Evolutionary conservation across 1,139 yeast species (phyloP).

Genomic region (Taphrina populina): DNA sequence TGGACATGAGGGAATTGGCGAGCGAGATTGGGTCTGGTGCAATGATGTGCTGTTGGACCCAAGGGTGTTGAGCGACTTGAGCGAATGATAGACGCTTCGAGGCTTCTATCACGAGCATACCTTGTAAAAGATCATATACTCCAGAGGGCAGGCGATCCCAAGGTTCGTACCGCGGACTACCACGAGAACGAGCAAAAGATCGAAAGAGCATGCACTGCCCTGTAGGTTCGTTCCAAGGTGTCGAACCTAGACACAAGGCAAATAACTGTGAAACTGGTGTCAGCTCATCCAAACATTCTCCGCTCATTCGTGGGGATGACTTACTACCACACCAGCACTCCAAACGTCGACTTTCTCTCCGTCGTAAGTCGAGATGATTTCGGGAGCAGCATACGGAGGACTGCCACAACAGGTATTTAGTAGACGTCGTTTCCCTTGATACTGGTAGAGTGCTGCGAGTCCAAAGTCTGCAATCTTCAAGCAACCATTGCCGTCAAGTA

Average conservation of each 20-base stretch:
- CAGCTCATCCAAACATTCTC: too few species aligned
- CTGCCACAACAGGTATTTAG: slow-evolving; percentile 53
- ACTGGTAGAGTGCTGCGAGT: slow-evolving; percentile 58
- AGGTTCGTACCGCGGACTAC: slow-evolving; percentile 51
- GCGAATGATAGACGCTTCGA: slow-evolving; percentile 48
- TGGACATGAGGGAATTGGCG: slow-evolving; percentile 53
- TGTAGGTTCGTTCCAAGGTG: slow-evolving; percentile 66
- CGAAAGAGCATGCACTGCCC: slow-evolving; percentile 47
- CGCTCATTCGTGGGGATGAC: too few species aligned
- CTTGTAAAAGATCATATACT: slow-evolving; percentile 54
- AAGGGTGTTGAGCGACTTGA: slow-evolving; percentile 52
- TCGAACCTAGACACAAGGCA: slow-evolving; percentile 60
- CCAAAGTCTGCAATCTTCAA: slow-evolving; percentile 69
- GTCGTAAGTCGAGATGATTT: slow-evolving; percentile 49
- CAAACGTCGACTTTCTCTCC: slow-evolving; percentile 59
- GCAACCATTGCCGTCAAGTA: slow-evolving; percentile 66
- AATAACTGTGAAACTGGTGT: slow-evolving; percentile 47
- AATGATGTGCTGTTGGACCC: slow-evolving; percentile 54
- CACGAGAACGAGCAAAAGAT: slow-evolving; percentile 51
- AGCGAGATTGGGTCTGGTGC: slow-evolving; percentile 51
- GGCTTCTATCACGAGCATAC: slow-evolving; percentile 54
- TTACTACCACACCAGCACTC: slow-evolving; percentile 59
- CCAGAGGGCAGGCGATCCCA: slow-evolving; percentile 55
- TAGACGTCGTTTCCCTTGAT: slow-evolving; percentile 49
- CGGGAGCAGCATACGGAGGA: slow-evolving; percentile 74